Evolutionary conservation across 78 protist genomes (phyloP), one percentile per base, ranked within the genome.

Genomic region (Dictyostelium citrinum): DNA sequence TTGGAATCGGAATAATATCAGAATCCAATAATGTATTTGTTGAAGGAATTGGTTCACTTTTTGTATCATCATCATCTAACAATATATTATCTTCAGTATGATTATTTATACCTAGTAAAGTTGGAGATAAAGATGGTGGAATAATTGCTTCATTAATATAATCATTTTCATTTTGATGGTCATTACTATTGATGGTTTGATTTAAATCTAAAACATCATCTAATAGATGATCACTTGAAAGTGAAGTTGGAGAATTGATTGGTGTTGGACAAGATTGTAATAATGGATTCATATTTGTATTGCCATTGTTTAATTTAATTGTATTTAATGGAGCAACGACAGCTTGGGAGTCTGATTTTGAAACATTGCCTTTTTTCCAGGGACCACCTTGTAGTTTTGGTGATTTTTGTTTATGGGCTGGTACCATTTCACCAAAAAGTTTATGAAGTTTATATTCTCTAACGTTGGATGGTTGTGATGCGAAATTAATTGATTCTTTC

Each of bases 401-500:
- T 41, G 81, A 75, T 41, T 45, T 33, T 12, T 41, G 16, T 71
- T 83, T 71, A 27, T n/a, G 22, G 22, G 90, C 39, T 20, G 90
- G 90, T 27, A 83, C 49, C 82, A 83, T 68, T 72, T 83, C 90
- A 83, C 90, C 90, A 72, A 83, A 83, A 16, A 83, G 29, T 46
- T 72, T 68, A 49, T 83, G 90, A 33, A 83, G 31, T 72, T 83
- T 83, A 51, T 72, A 51, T 35, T 83, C 90, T 22, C 71, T 41
- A 35, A 83, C 58, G 35, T 83, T 78, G 4, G 72, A 27, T 20
- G 90, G 90, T 35, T 83, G 90, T 31, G 90, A 78, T 12, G 90
- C 90, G 75, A 83, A 83, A 29, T 83, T 60, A 29, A 83, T 24
- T 24, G 90, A n/a, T 46, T 72, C 67, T n/a, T 78, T 88, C 43